Evolutionary conservation across 106 monocot species (phyloP).

Genomic region (Allium cepa): DNA sequence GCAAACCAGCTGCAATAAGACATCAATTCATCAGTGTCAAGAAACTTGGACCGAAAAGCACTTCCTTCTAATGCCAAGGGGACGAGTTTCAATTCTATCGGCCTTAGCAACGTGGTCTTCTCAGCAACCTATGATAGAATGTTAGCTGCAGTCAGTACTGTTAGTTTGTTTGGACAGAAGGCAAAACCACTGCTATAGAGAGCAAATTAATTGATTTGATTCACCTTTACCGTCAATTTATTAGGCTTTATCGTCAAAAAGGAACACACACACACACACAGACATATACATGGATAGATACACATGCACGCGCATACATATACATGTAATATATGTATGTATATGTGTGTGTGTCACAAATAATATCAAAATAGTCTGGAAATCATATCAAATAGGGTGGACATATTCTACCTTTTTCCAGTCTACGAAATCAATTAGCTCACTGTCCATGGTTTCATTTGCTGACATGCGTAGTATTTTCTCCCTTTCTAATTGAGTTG

Average conservation of each 20-base stretch:
- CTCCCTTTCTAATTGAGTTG: slow-evolving; percentile 85
- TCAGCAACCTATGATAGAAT: slow-evolving; percentile 55
- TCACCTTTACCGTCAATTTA: no score
- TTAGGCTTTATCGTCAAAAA: no score
- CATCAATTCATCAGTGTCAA: slow-evolving; percentile 78
- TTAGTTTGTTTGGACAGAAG: no score
- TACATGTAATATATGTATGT: no score
- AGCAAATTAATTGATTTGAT: no score
- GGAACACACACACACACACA: no score
- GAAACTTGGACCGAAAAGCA: slow-evolving; percentile 73
- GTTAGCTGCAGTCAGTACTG: no score
- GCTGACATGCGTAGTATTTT: slow-evolving; percentile 70
- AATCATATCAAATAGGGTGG: background rate
- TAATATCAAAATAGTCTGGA: no score
- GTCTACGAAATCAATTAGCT: slow-evolving; percentile 67
- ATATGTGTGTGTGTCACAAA: no score
- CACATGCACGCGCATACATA: no score
- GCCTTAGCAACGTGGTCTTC: slow-evolving; percentile 69
- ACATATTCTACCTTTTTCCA: slow-evolving; percentile 55
- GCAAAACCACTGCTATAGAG: no score
- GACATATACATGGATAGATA: no score
- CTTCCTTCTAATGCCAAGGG: slow-evolving; percentile 73
- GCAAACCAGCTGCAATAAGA: slow-evolving; percentile 77
- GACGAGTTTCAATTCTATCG: slow-evolving; percentile 68
- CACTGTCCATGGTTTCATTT: slow-evolving; percentile 69